A percentile compares a stretch with the other conserved stretches of the same genome.
phyloP scores from a whole-genome alignment of 768 basidiomycete species.

The Brasilioporus rufonigricans region DNA sequence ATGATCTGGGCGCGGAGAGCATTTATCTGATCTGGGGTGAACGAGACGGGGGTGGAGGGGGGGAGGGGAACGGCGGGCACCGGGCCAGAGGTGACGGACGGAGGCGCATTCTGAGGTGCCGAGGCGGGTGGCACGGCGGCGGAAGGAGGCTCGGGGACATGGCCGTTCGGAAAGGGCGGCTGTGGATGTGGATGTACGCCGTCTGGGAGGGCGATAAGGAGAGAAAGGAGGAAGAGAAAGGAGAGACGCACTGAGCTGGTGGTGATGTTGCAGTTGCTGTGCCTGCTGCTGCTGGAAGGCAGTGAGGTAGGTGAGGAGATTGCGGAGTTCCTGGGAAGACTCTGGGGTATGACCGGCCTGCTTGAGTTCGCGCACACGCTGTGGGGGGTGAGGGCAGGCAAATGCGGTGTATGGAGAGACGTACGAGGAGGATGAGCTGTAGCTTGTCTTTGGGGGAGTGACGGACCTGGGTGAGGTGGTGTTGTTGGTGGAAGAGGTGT shows the following conservation, averaged over 20 bases:
- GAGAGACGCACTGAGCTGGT: no score
- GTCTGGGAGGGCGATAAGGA: conserved; percentile 31
- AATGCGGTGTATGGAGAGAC: background rate
- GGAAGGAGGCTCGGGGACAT: conserved; percentile 31
- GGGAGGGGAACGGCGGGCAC: conserved; percentile 48
- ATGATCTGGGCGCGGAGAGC: conserved; percentile 80
- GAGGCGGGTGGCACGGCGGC: conserved; percentile 27
- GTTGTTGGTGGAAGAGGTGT: background rate
- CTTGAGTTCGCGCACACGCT: no score
- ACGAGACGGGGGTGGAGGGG: conserved; percentile 75
- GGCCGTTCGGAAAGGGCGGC: conserved; percentile 46
- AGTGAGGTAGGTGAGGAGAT: no score
- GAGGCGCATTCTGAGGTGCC: conserved; percentile 30
- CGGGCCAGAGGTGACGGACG: conserved; percentile 49
- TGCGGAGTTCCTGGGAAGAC: no score
- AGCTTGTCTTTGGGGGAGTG: no score
- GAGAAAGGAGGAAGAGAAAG: background rate
- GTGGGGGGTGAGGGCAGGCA: background rate
- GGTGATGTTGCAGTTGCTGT: conserved; percentile 30
- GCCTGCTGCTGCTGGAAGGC: conserved; percentile 26
- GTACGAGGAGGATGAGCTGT: no score
- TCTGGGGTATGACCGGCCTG: no score
- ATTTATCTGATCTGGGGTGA: conserved; percentile 71
- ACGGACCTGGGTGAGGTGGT: conserved; percentile 17
- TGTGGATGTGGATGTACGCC: no score